These are phyloP conservation scores for Fusarium tjaetaba DNA, from an alignment of 2,329 filamentous ascomycete genomes.

Conservation along the genomic window DNA sequence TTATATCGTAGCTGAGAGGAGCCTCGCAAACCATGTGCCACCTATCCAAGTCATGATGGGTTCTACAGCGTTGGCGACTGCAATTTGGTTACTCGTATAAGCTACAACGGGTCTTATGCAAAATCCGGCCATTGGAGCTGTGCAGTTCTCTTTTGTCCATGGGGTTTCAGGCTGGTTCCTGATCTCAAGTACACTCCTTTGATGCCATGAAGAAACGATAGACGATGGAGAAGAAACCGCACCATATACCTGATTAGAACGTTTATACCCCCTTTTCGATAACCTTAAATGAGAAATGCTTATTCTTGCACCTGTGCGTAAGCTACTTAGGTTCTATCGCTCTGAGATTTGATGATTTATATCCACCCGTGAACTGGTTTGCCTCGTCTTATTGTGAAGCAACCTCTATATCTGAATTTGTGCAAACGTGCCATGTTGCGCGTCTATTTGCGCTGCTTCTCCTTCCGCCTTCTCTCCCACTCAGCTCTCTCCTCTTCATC, in stretches of 20 bases:
- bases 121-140: background rate
- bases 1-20: constrained; percentile 48
- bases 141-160: constrained; percentile 6
- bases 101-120: background rate
- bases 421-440: constrained; percentile 8
- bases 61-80: constrained; percentile 14
- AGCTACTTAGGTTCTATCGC: constrained; percentile 40
- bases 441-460: constrained; percentile 46
- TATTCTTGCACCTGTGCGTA: constrained; percentile 41
- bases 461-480: constrained; percentile 64
- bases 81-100: constrained; percentile 33
- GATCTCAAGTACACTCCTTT: constrained; percentile 2
- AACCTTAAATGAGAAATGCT: constrained; percentile 38
- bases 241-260: constrained; percentile 22
- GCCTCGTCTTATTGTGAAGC: constrained; percentile 17
- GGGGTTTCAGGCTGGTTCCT: constrained; percentile 30
- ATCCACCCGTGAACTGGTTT: constrained; percentile 19
- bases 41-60: constrained; percentile 24
- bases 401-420: constrained; percentile 24
- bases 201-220: constrained; percentile 19
- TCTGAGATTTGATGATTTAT: constrained; percentile 37
- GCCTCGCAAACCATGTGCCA: constrained; percentile 35
- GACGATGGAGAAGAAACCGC: constrained; percentile 16
- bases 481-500: constrained; percentile 72
- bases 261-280: constrained; percentile 37